Evolutionary conservation across 1,284 basidiomycete species (phyloP).

Genomic region (Ustilago xerochloae): DNA sequence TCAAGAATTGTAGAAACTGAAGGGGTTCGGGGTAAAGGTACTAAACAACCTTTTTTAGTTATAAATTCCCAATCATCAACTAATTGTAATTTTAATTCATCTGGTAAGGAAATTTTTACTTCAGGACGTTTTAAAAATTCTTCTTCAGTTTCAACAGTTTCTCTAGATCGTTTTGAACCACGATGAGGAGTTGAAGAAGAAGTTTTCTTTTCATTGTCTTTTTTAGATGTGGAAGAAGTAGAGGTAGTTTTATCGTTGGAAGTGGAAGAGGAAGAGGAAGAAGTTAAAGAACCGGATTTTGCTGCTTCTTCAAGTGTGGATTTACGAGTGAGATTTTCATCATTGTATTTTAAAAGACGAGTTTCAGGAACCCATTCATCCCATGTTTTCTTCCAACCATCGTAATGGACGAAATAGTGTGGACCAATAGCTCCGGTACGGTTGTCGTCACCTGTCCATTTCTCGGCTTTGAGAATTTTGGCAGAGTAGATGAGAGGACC

Average conservation of each 20-base stretch:
- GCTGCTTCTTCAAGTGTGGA: constrained; percentile 68
- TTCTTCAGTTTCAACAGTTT: constrained; percentile 68
- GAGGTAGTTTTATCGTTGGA: constrained; percentile 39
- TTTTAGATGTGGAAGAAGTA: constrained; percentile 6
- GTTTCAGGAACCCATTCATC: constrained; percentile 94
- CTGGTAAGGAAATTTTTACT: constrained; percentile 89
- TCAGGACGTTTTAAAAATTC: constrained; percentile 80
- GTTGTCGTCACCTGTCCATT: constrained; percentile 78
- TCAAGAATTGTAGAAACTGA: constrained; percentile 82
- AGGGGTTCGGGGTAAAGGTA: constrained; percentile 84
- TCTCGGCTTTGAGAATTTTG: constrained; percentile 86
- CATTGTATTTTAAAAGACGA: constrained; percentile 87
- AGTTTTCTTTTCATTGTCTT: constrained; percentile 14
- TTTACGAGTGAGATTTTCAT: constrained; percentile 84
- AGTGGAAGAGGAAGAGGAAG: constrained; percentile 41
- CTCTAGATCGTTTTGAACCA: constrained; percentile 34
- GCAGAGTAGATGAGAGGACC: constrained; percentile 94
- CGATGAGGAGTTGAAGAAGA: background rate
- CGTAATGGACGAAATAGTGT: constrained; percentile 97
- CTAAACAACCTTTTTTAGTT: constrained; percentile 89
- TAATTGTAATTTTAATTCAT: constrained; percentile 85
- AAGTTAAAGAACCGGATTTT: constrained; percentile 64
- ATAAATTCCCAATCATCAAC: constrained; percentile 99
- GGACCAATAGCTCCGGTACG: constrained; percentile 76
- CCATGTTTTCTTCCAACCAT: constrained; percentile 99